A percentile compares a stretch with the other conserved stretches of the same genome.
phyloP scores from a whole-genome alignment of 2,329 filamentous ascomycete species.

The Magnaporthiopsis poae region DNA sequence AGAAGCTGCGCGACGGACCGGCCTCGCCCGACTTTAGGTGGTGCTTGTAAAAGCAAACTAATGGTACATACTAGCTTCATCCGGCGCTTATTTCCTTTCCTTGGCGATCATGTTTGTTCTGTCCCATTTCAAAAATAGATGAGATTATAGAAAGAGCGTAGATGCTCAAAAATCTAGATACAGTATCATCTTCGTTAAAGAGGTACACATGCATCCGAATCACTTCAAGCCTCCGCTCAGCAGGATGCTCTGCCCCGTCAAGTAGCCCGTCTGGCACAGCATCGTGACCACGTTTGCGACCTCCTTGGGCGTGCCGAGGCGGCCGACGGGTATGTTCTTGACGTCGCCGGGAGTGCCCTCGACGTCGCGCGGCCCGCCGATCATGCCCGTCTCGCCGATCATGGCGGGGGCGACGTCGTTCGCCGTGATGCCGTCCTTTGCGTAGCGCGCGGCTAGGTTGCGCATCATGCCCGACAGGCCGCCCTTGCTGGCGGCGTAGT shows the following conservation, averaged over 20 bases:
- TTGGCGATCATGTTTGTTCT: no score
- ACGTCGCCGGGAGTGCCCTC: constrained; percentile 47
- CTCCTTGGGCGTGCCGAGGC: constrained; percentile 48
- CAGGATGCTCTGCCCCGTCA: constrained; percentile 47
- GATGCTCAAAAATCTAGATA: no score
- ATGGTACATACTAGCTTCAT: no score
- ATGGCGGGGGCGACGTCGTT: constrained; percentile 61
- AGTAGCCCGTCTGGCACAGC: constrained; percentile 50
- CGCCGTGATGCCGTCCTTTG: constrained; percentile 51
- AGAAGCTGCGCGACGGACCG: constrained; percentile 45
- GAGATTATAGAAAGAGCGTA: no score
- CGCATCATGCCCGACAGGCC: constrained; percentile 56
- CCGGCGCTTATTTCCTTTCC: no score
- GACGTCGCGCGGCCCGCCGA: constrained; percentile 42
- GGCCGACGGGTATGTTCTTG: constrained; percentile 48
- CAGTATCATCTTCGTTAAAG: no score
- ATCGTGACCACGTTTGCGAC: constrained; percentile 52
- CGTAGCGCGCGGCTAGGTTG: constrained; percentile 50
- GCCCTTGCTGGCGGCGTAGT: constrained; percentile 52
- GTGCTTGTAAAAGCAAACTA: constrained; percentile 24
- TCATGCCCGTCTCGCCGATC: constrained; percentile 57
- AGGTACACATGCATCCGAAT: background rate
- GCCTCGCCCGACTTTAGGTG: constrained; percentile 45
- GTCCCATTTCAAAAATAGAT: no score
- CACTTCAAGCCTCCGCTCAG: constrained; percentile 43